Evolutionary conservation across 1,284 basidiomycete species (phyloP).

Genomic region (Cystobasidium pallidum): DNA sequence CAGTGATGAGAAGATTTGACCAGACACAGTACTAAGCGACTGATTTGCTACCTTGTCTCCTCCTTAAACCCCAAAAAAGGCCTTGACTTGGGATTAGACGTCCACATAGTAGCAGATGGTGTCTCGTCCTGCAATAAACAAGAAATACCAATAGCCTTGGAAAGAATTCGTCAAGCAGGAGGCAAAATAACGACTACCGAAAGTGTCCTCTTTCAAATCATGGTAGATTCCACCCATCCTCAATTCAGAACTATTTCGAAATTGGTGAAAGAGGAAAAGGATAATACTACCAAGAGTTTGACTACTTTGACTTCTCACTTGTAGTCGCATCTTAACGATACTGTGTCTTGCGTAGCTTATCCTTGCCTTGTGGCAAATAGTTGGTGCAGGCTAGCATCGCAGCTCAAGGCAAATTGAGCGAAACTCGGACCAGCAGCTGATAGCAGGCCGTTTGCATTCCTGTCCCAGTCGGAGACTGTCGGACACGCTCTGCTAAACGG

Average conservation of each 20-base stretch:
- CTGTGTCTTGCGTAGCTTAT: no score
- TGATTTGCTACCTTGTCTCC: no score
- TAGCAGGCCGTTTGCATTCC: no score
- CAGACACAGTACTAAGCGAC: no score
- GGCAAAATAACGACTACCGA: conserved; percentile 79
- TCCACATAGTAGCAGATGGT: conserved; percentile 78
- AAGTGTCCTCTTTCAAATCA: conserved; percentile 75
- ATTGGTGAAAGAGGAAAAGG: conserved; percentile 76
- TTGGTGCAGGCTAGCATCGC: background rate
- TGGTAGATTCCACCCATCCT: conserved; percentile 69
- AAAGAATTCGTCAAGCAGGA: conserved; percentile 72
- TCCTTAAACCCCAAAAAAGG: background rate
- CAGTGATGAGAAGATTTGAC: no score
- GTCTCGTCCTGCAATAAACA: conserved; percentile 74
- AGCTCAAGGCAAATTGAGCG: background rate
- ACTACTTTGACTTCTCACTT: conserved; percentile 48
- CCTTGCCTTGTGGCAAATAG: conserved; percentile 21
- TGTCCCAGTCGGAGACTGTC: background rate
- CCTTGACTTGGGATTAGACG: conserved; percentile 61
- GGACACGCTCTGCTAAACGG: no score
- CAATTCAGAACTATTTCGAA: conserved; percentile 74
- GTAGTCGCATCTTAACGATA: conserved; percentile 1
- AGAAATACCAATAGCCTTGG: conserved; percentile 60
- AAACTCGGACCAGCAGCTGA: no score
- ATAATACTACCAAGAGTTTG: conserved; percentile 61